Base-by-base conservation (phyloP, 2,329 filamentous ascomycete genomes). In the Curvularia verruculosa region DNA sequence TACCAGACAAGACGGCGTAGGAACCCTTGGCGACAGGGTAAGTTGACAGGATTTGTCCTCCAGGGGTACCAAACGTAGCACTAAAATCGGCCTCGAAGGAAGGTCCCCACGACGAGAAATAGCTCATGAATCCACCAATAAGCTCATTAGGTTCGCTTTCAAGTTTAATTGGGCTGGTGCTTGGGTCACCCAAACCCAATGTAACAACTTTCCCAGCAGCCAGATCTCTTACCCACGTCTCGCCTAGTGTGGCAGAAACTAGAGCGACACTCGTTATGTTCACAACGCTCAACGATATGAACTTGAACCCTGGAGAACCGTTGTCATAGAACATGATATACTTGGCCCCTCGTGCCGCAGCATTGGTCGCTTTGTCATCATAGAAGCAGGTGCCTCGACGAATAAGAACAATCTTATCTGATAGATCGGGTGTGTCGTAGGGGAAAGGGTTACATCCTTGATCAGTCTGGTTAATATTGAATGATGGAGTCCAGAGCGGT, bases 31-130 rank as follows among this genome's bases (percentile, higher is more conserved):
- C 68, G 0, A 82, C 84, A 1, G 59, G 61, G 60, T 78, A 87
- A 0, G 84, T 87, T 6, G 85, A 86, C 24, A 88, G 71, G 44
- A 88, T 86, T 44, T 79, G 78, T 44, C 84, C 84, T 28, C 85
- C 84, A 2, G 84, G 82, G 1, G 83, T 78, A 15, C 80, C 82
- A 40, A 86, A 72, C 61, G 85, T 80, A 0, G 85, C 84, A 71
- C 85, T 85, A 40, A 83, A 69, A 41, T 83, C 80, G 61, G 84
- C 76, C 65, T 88, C 84, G 68, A 80, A 87, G 2, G 82, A 85
- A 1, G 85, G 85, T 5, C 85, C 85, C 85, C 85, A 88, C 5
- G 15, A 13, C 7, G 40, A 39, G 6, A 10, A 37, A 1, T 19
- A 5, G 31, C 49, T 46, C 3, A 39, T 3, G 3, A 26, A 28